Evolutionary conservation across 2,329 filamentous ascomycete genomes (phyloP).

Genomic region (Pseudogymnoascus sp.): DNA sequence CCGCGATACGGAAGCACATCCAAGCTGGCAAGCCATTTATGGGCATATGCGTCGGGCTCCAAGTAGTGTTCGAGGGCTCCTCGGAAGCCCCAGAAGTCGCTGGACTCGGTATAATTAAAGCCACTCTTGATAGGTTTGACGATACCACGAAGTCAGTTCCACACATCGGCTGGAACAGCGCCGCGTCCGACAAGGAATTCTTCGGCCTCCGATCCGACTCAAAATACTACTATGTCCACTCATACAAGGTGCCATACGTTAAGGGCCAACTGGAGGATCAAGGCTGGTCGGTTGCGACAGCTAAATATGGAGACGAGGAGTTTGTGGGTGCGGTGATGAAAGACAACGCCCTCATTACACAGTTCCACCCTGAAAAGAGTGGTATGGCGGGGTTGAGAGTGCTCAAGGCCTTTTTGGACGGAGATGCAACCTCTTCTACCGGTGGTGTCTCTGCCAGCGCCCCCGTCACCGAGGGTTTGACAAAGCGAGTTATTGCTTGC

Average conservation of each 20-base stretch:
- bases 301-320: constrained; percentile 74
- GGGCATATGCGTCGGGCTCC: constrained; percentile 91
- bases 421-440: constrained; percentile 31
- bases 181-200: constrained; percentile 53
- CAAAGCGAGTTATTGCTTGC: constrained; percentile 89
- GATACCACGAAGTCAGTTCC: constrained; percentile 79
- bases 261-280: constrained; percentile 64
- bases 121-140: constrained; percentile 65
- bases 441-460: constrained; percentile 10
- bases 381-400: constrained; percentile 80
- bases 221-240: constrained; percentile 99
- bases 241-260: constrained; percentile 74
- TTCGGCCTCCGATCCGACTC: constrained; percentile 72
- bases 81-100: constrained; percentile 63
- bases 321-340: constrained; percentile 87
- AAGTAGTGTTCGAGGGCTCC: constrained; percentile 82
- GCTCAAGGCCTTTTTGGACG: constrained; percentile 77
- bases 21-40: constrained; percentile 91
- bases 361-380: constrained; percentile 98
- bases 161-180: constrained; percentile 98
- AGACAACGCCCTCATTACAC: constrained; percentile 79
- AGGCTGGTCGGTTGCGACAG: constrained; percentile 90
- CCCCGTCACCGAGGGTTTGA: constrained; percentile 56
- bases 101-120: constrained; percentile 69
- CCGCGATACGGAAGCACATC: constrained; percentile 76